Conservation (phyloP, 306 rosid genomes). For the Ormosia semicastrata region DNA sequence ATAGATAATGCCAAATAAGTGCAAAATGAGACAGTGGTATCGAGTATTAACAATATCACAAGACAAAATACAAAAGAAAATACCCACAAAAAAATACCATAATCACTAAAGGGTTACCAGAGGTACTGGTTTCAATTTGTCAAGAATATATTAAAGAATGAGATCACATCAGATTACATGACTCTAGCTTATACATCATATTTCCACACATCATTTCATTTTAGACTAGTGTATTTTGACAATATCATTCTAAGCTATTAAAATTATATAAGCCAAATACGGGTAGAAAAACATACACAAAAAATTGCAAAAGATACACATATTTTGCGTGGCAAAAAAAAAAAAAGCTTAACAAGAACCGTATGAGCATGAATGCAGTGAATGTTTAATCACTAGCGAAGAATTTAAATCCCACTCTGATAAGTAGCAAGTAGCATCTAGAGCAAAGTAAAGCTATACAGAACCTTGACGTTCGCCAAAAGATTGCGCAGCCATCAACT, state of each 20-base stretch:
- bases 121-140: not conserved
- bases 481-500: conserved; percentile 90
- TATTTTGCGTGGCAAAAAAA: not conserved
- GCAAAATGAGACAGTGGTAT: not conserved
- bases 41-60: conserved; percentile 5
- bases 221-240: not conserved
- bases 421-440: conserved; percentile 19
- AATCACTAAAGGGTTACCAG: conserved; percentile 7
- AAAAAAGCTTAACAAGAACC: not conserved
- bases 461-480: conserved; percentile 93
- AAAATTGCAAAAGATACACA: not conserved
- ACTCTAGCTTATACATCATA: not conserved
- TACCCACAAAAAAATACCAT: not conserved
- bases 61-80: not conserved
- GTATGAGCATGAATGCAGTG: not conserved
- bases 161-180: conserved; percentile 6
- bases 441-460: conserved; percentile 4
- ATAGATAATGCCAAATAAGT: conserved; percentile 17
- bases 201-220: not conserved
- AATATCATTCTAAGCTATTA: not conserved
- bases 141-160: not conserved
- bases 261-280: conserved; percentile 18
- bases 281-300: not conserved
- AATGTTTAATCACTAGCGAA: not conserved
- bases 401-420: conserved; percentile 16